Conservation (phyloP, 805 yeast genomes). For the Wickerhamiella galacta region DNA sequence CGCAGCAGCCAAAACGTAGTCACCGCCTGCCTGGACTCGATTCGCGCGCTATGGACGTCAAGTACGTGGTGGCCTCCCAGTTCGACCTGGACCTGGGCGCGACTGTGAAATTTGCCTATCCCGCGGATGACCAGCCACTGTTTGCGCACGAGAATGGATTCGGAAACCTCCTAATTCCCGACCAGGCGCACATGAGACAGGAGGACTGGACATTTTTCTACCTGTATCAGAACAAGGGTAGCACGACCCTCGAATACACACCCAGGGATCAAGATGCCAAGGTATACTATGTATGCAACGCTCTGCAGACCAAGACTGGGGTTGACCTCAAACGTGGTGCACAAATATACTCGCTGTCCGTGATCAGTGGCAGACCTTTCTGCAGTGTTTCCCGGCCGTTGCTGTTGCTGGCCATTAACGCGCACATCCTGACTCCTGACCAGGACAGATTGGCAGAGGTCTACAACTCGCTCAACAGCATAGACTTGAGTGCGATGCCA, state of each 20-base stretch:
- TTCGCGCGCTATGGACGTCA: conserved; percentile 34
- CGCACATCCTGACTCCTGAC: conserved; percentile 24
- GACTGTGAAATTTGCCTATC: conserved; percentile 42
- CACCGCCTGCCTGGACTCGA: too few species aligned
- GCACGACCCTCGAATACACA: conserved; percentile 13
- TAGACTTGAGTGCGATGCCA: conserved; percentile 20
- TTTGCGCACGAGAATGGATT: conserved; percentile 18
- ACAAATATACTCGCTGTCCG: conserved; percentile 38
- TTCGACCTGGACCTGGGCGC: conserved; percentile 71
- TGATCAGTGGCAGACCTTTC: conserved; percentile 37
- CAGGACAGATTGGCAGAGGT: conserved; percentile 14
- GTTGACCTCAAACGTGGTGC: conserved; percentile 37
- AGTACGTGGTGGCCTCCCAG: conserved; percentile 52
- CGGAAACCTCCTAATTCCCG: conserved; percentile 45
- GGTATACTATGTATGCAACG: conserved; percentile 38
- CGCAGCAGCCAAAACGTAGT: too few species aligned
- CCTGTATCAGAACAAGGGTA: conserved; percentile 18
- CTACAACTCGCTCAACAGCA: conserved; percentile 17
- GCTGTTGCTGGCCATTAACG: conserved; percentile 35
- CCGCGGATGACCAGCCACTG: conserved; percentile 19
- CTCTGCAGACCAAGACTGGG: conserved; percentile 35
- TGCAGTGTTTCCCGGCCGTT: conserved; percentile 45
- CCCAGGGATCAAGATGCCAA: conserved; percentile 20
- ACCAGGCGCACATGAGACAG: conserved; percentile 36
- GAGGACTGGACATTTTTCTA: conserved; percentile 42